phyloP scores from a whole-genome alignment of 2,329 filamentous ascomycete genomes.

The Paraconiothyrium brasiliense region DNA sequence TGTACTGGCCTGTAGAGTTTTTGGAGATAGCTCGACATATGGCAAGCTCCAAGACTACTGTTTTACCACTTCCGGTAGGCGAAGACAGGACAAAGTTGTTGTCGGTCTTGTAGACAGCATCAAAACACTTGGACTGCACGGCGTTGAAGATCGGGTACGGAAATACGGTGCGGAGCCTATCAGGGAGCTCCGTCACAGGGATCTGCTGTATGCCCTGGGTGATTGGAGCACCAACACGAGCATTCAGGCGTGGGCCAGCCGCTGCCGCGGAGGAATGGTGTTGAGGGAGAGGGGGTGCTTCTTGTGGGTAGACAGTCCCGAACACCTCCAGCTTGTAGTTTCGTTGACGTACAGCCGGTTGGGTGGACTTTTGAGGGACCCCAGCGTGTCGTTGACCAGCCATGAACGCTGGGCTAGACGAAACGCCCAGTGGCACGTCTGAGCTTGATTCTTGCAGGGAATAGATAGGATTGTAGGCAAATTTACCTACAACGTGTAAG shows the following conservation, averaged over 20 bases:
- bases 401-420: conserved; percentile 54
- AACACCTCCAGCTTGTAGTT: conserved; percentile 1
- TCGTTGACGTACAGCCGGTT: not conserved
- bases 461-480: conserved; percentile 33
- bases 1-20: conserved; percentile 70
- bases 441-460: conserved; percentile 39
- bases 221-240: conserved; percentile 40
- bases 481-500: conserved; percentile 28
- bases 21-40: conserved; percentile 75
- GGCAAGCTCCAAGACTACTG: conserved; percentile 80
- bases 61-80: conserved; percentile 88
- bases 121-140: conserved; percentile 82
- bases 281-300: not conserved
- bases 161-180: conserved; percentile 75
- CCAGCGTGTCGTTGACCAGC: conserved; percentile 44
- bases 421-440: conserved; percentile 33
- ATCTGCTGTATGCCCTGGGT: conserved; percentile 70
- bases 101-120: conserved; percentile 69
- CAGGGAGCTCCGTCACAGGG: conserved; percentile 69
- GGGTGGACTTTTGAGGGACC: conserved; percentile 12
- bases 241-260: not conserved
- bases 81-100: conserved; percentile 83
- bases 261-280: conserved; percentile 5
- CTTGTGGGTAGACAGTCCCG: not conserved
- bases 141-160: conserved; percentile 81